A percentile compares a stretch with the other conserved stretches of the same genome.
phyloP scores from a whole-genome alignment of 2,329 filamentous ascomycete species.

The Myriosclerotinia duriaeana region DNA sequence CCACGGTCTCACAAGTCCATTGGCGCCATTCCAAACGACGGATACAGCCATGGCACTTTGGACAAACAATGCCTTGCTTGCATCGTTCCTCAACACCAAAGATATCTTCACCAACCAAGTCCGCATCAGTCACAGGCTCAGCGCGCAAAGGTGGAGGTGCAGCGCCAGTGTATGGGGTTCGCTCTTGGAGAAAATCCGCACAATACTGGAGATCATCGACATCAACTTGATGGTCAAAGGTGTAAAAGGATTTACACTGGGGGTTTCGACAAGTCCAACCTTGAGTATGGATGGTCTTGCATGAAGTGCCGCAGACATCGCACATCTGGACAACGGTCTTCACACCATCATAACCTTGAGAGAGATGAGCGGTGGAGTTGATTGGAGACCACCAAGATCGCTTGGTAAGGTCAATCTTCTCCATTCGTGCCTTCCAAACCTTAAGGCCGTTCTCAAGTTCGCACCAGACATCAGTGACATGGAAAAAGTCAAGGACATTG shows the following conservation, averaged over 20 bases:
- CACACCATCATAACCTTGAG: slow-evolving; percentile 13
- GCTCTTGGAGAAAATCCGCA: slow-evolving; percentile 55
- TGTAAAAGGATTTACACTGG: slow-evolving; percentile 54
- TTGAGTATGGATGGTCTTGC: slow-evolving; percentile 45
- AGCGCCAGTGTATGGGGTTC: slow-evolving; percentile 45
- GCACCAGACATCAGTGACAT: slow-evolving; percentile 66
- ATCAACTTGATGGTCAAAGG: slow-evolving; percentile 36
- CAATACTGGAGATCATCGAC: slow-evolving; percentile 50
- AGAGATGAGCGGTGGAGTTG: slow-evolving; percentile 4
- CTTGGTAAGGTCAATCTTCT: slow-evolving; percentile 56
- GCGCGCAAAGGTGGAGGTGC: slow-evolving; percentile 44
- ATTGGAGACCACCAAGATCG: slow-evolving; percentile 59
- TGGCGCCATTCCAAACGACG: slow-evolving; percentile 56
- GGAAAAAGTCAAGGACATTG: slow-evolving; percentile 67
- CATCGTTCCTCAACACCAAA: slow-evolving; percentile 51
- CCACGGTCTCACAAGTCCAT: slow-evolving; percentile 58
- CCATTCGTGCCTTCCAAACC: slow-evolving; percentile 59
- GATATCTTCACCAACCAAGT: slow-evolving; percentile 39
- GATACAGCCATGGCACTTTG: slow-evolving; percentile 60
- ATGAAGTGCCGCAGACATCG: slow-evolving; percentile 42
- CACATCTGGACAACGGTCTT: slow-evolving; percentile 43
- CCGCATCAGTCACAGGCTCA: slow-evolving; percentile 43
- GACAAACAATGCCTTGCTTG: slow-evolving; percentile 66
- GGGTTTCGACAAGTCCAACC: slow-evolving; percentile 61
- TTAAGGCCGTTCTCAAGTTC: slow-evolving; percentile 50